Conservation (phyloP, 495 filamentous ascomycete species). For the Penicillium nucicola region DNA sequence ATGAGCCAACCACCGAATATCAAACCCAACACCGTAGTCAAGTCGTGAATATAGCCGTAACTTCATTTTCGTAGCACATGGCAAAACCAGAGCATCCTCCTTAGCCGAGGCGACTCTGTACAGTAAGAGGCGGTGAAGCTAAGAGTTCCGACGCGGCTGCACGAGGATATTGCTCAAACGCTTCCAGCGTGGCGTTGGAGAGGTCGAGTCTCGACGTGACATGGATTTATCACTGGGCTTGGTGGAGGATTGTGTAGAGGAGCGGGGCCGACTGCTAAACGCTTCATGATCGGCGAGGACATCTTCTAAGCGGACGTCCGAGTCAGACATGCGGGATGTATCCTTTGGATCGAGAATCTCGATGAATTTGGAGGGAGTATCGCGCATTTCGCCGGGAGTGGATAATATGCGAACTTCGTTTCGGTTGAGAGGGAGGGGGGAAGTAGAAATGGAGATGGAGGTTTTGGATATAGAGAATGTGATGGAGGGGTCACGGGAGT, state of each 20-base stretch:
- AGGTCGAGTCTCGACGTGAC: slow-evolving; percentile 20
- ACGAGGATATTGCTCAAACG: slow-evolving; percentile 36
- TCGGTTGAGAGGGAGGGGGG: not conserved
- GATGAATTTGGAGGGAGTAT: slow-evolving; percentile 45
- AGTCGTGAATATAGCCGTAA: not conserved
- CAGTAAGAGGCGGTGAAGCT: not conserved
- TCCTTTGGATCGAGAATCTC: slow-evolving; percentile 45
- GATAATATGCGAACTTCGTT: not conserved
- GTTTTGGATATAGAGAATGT: slow-evolving; percentile 12
- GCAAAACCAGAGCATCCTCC: not conserved
- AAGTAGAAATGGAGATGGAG: not conserved
- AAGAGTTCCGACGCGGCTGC: slow-evolving; percentile 27
- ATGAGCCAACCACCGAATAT: not conserved
- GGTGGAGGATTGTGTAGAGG: slow-evolving; percentile 38
- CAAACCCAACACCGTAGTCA: not conserved
- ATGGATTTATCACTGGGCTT: slow-evolving; percentile 31
- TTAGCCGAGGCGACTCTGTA: no score
- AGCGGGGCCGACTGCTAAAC: slow-evolving; percentile 36
- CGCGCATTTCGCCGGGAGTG: slow-evolving; percentile 29
- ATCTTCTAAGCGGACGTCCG: slow-evolving; percentile 47
- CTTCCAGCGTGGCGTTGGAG: slow-evolving; percentile 40
- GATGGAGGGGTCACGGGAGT: slow-evolving; percentile 1
- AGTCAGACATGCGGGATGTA: slow-evolving; percentile 34
- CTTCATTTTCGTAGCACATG: not conserved
- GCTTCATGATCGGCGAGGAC: slow-evolving; percentile 48